Conservation (phyloP, 805 yeast genomes). For the Starmerella davenportii region DNA sequence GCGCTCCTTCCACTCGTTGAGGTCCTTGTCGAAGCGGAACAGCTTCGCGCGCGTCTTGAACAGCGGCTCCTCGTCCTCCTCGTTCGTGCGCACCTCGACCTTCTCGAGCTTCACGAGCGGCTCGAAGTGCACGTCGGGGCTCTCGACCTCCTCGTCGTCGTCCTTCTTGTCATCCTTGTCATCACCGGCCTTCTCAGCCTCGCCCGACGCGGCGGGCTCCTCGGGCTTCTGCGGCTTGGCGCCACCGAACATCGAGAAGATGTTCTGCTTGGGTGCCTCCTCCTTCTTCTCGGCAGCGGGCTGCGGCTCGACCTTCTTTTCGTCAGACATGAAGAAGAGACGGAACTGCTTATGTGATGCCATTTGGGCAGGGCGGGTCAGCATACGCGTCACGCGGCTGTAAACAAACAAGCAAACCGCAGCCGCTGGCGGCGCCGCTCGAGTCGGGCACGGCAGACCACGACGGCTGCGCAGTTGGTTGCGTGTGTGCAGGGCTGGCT, state of each 20-base stretch:
- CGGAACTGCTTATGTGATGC: background rate
- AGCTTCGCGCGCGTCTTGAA: slow-evolving; percentile 85
- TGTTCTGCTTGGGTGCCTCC: slow-evolving; percentile 27
- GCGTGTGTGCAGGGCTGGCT: too few relatives aligned
- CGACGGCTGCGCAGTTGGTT: too few relatives aligned
- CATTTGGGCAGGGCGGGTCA: too few relatives aligned
- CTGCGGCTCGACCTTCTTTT: background rate
- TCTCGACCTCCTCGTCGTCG: slow-evolving; percentile 47
- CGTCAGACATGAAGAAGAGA: background rate
- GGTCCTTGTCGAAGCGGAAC: slow-evolving; percentile 48
- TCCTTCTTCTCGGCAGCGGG: slow-evolving; percentile 1
- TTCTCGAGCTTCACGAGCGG: slow-evolving; percentile 88
- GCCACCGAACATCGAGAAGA: slow-evolving; percentile 92
- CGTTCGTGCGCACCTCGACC: slow-evolving; percentile 91
- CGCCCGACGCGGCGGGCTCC: slow-evolving; percentile 19
- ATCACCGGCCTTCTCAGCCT: slow-evolving; percentile 29
- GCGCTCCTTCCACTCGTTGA: slow-evolving; percentile 95
- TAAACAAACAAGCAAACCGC: too few relatives aligned
- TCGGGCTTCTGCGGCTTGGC: slow-evolving; percentile 48
- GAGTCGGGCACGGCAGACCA: too few relatives aligned
- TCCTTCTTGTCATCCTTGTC: slow-evolving; percentile 25
- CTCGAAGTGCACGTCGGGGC: slow-evolving; percentile 82
- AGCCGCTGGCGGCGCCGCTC: too few relatives aligned
- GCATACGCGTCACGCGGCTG: too few relatives aligned
- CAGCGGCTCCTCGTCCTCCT: slow-evolving; percentile 69